Percentiles rank a stretch among this genome's conserved stretches.
Conservation (phyloP, 2,329 filamentous ascomycete genomes). For the Gaeumannomyces tritici region DNA sequence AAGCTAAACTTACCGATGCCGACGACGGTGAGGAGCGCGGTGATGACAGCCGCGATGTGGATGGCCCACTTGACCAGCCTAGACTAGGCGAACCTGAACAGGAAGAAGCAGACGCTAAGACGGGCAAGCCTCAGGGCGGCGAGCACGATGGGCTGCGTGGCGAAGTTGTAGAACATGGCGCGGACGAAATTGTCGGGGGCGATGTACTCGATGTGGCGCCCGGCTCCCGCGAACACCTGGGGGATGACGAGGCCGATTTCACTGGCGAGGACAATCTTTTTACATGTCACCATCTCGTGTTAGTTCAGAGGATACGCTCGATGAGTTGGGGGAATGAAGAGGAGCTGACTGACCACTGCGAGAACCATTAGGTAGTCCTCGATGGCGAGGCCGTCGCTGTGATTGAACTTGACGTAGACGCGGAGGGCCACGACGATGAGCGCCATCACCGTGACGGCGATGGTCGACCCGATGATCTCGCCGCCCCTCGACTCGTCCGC, state of each 20-base stretch:
- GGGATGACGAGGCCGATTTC: conserved; percentile 20
- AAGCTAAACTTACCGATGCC: conserved; percentile 9
- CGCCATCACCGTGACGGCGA: neutral
- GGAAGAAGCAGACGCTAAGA: conserved; percentile 15
- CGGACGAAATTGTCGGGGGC: conserved; percentile 18
- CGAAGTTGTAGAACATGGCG: conserved; percentile 7
- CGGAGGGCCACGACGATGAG: neutral
- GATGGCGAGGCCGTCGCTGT: conserved; percentile 16
- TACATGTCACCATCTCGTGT: too few relatives aligned
- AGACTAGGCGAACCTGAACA: neutral
- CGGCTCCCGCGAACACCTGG: conserved; percentile 21
- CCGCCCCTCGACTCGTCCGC: neutral
- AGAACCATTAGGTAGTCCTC: conserved; percentile 39
- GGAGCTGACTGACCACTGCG: conserved; percentile 26
- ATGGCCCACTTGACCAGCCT: neutral
- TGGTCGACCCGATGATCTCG: neutral
- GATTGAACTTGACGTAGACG: neutral
- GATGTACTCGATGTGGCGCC: conserved; percentile 13
- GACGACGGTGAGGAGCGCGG: neutral
- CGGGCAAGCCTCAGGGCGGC: neutral
- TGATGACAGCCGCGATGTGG: neutral
- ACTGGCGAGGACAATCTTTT: too few relatives aligned
- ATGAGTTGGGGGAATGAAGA: neutral
- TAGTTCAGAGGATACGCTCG: neutral
- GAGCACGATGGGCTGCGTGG: neutral